Percentiles rank a stretch among this genome's conserved stretches.
Evolutionary conservation across 495 filamentous ascomycete genomes (phyloP).

Genomic region (Penicillium cataractarum): DNA sequence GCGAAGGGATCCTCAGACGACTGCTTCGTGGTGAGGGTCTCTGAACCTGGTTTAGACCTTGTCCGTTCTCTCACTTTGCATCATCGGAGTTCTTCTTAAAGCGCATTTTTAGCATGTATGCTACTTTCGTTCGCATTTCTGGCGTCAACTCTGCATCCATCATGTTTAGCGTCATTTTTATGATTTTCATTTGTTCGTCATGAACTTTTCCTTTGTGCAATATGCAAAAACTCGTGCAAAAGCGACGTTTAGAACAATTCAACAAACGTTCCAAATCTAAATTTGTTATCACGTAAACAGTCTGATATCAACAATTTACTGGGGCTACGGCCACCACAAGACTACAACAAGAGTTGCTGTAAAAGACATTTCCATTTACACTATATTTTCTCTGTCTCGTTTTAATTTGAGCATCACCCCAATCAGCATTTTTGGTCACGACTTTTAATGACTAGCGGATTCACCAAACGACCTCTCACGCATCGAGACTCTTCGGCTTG

Average conservation of each 20-base stretch:
- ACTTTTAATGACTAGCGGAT: neutral
- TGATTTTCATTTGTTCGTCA: constrained; percentile 12
- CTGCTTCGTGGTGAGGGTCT: constrained; percentile 49
- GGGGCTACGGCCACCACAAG: neutral
- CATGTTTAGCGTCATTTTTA: constrained; percentile 21
- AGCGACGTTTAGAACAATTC: neutral
- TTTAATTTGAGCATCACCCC: neutral
- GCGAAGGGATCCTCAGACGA: constrained; percentile 54
- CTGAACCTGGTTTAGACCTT: constrained; percentile 18
- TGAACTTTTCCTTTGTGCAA: constrained; percentile 10
- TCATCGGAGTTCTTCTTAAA: constrained; percentile 13
- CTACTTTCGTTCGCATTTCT: constrained; percentile 17
- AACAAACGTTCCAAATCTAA: neutral
- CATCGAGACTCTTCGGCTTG: constrained; percentile 26
- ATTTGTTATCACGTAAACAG: neutral
- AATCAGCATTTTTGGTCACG: neutral
- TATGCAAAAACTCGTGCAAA: neutral
- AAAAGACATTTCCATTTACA: neutral
- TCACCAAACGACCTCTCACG: neutral
- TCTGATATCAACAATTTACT: neutral
- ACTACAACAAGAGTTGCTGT: neutral
- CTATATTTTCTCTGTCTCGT: neutral
- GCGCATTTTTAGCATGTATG: constrained; percentile 23
- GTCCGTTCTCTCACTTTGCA: constrained; percentile 13
- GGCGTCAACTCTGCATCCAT: constrained; percentile 17